Conservation (phyloP, 2,329 filamentous ascomycete species). For the Aspergillus thermomutatus region DNA sequence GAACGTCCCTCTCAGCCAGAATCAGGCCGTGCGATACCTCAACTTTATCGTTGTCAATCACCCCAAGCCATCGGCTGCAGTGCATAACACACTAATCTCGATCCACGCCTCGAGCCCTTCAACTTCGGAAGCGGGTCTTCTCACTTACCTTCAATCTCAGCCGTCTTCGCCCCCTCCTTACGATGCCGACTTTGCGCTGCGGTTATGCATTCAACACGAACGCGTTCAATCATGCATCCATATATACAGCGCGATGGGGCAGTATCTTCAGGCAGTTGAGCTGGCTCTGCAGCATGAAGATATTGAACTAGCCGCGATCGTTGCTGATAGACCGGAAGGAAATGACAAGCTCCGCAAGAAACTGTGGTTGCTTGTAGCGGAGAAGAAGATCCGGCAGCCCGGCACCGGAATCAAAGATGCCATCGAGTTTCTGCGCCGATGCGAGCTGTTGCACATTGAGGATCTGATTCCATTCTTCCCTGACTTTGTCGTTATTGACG, state of each 20-base stretch:
- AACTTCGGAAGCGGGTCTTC: conserved; percentile 76
- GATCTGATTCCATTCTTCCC: conserved; percentile 98
- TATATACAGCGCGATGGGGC: conserved; percentile 94
- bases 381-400: conserved; percentile 80
- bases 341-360: conserved; percentile 82
- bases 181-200: conserved; percentile 92
- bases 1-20: conserved; percentile 65
- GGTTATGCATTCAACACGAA: conserved; percentile 90
- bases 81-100: conserved; percentile 95
- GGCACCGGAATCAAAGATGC: conserved; percentile 86
- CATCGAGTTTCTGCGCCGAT: conserved; percentile 88
- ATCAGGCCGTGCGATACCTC: conserved; percentile 91
- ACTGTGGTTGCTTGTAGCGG: conserved; percentile 91
- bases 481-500: conserved; percentile 96
- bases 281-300: conserved; percentile 86
- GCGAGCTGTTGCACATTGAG: conserved; percentile 89
- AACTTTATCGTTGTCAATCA: conserved; percentile 84
- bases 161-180: conserved; percentile 80
- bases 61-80: conserved; percentile 74
- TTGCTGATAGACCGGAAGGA: conserved; percentile 78
- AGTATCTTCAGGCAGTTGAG: conserved; percentile 90
- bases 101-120: conserved; percentile 88
- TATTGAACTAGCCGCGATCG: conserved; percentile 81
- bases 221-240: conserved; percentile 93
- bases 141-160: conserved; percentile 87